These are phyloP conservation scores for Cetraspora pellucida DNA, from an alignment of 192 early-diverging fungal genomes.

Conservation along the genomic window DNA sequence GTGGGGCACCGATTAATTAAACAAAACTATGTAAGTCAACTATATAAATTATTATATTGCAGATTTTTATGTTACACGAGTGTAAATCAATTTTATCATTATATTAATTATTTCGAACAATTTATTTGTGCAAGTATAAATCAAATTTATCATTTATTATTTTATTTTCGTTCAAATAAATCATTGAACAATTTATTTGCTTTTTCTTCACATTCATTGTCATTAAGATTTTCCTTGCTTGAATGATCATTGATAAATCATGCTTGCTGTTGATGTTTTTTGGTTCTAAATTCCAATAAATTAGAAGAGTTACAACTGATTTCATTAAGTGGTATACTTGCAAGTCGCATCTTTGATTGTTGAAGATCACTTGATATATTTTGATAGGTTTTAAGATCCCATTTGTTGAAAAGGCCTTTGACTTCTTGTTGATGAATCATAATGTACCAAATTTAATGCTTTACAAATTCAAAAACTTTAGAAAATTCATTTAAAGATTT, in stretches of 20 bases:
- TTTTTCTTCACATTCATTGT: background rate
- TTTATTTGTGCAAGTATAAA: too few species aligned
- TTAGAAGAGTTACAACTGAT: background rate
- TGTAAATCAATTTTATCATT: too few species aligned
- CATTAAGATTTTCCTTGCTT: background rate
- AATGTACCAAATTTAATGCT: slow-evolving; percentile 6
- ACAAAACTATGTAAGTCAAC: too few species aligned
- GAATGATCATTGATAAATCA: background rate
- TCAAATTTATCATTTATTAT: too few species aligned
- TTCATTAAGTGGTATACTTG: background rate
- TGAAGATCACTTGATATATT: background rate
- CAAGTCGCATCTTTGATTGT: background rate
- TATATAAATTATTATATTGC: too few species aligned
- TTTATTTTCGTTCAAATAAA: background rate
- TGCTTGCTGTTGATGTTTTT: background rate
- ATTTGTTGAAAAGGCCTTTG: slow-evolving; percentile 18
- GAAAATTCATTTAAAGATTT: background rate
- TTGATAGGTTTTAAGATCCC: slow-evolving; percentile 1
- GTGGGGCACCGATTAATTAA: too few species aligned
- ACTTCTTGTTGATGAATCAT: slow-evolving; percentile 21
- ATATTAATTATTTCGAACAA: too few species aligned
- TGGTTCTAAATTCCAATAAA: background rate
- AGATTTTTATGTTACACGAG: too few species aligned
- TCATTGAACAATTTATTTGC: background rate
- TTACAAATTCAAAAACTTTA: background rate